Evolutionary conservation across 108 stramenopile genomes (phyloP).

Genomic region (Skeletonema menzelii): DNA sequence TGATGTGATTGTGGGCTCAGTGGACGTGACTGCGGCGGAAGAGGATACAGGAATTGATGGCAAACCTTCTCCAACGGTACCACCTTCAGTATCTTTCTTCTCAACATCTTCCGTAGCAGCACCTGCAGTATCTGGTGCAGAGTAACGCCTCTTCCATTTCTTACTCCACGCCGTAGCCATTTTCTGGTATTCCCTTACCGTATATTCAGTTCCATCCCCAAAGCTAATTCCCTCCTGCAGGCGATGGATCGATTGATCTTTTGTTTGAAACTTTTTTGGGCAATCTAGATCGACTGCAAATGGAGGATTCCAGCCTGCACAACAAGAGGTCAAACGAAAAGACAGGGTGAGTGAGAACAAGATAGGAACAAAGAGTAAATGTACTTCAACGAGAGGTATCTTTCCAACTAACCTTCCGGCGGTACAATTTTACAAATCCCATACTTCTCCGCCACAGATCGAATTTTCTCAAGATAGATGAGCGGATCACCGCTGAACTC

Average conservation of each 20-base stretch:
- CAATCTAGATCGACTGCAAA: conserved; percentile 65
- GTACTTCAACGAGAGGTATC: conserved; percentile 5
- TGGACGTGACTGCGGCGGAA: neutral
- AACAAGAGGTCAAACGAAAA: neutral
- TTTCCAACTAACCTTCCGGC: conserved; percentile 82
- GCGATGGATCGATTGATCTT: conserved; percentile 80
- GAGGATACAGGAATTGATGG: neutral
- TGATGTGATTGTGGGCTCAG: neutral
- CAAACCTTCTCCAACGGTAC: neutral
- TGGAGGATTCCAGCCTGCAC: conserved; percentile 45
- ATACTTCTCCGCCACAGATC: conserved; percentile 81
- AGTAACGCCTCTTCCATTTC: conserved; percentile 64
- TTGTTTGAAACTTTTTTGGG: conserved; percentile 76
- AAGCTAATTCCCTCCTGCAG: conserved; percentile 91
- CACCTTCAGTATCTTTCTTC: neutral
- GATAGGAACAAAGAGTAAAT: conserved; percentile 3
- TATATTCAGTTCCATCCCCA: conserved; percentile 92
- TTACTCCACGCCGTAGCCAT: conserved; percentile 66
- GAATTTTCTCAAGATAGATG: conserved; percentile 87
- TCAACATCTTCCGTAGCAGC: conserved; percentile 17
- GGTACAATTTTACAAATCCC: conserved; percentile 98
- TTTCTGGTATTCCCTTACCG: conserved; percentile 66
- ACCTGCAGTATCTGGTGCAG: conserved; percentile 49
- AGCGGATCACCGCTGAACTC: conserved; percentile 87
- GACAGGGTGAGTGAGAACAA: conserved; percentile 2